phyloP scores from a whole-genome alignment of 2,329 filamentous ascomycete species.

The Nothophoma quercina region DNA sequence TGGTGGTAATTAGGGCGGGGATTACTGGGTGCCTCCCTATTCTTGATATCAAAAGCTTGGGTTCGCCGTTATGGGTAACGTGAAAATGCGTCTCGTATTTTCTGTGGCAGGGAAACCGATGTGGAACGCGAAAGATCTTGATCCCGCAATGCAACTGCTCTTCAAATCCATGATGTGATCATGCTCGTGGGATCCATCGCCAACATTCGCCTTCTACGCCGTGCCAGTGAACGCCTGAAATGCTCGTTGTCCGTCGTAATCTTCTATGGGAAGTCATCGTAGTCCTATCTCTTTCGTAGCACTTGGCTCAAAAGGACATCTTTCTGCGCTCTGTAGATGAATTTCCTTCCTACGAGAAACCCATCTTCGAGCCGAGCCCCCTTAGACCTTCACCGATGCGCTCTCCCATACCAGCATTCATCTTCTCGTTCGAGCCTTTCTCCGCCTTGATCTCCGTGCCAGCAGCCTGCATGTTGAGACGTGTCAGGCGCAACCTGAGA shows the following conservation, averaged over 20 bases:
- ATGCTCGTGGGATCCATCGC: conserved; percentile 1
- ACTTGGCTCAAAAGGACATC: background rate
- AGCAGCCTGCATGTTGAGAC: conserved; percentile 77
- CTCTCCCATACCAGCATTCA: conserved; percentile 23
- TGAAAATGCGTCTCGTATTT: too few relatives aligned
- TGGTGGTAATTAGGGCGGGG: too few relatives aligned
- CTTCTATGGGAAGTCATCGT: background rate
- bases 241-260: conserved; percentile 4
- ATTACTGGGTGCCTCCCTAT: too few relatives aligned
- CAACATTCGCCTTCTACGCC: conserved; percentile 13
- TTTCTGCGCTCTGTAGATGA: background rate
- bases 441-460: conserved; percentile 70
- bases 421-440: conserved; percentile 30
- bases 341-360: conserved; percentile 28
- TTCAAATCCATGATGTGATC: too few relatives aligned
- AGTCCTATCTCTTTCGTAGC: background rate
- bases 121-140: too few relatives aligned
- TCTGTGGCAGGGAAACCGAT: too few relatives aligned
- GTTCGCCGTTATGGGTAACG: too few relatives aligned
- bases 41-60: too few relatives aligned
- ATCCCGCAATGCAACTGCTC: too few relatives aligned
- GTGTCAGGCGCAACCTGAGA: conserved; percentile 76
- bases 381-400: conserved; percentile 38
- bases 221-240: conserved; percentile 16
- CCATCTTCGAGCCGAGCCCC: conserved; percentile 40